A percentile compares a stretch with the other conserved stretches of the same genome.
Evolutionary conservation across 192 early-diverging fungal species (phyloP).

Genomic region (Linnemannia zychae): DNA sequence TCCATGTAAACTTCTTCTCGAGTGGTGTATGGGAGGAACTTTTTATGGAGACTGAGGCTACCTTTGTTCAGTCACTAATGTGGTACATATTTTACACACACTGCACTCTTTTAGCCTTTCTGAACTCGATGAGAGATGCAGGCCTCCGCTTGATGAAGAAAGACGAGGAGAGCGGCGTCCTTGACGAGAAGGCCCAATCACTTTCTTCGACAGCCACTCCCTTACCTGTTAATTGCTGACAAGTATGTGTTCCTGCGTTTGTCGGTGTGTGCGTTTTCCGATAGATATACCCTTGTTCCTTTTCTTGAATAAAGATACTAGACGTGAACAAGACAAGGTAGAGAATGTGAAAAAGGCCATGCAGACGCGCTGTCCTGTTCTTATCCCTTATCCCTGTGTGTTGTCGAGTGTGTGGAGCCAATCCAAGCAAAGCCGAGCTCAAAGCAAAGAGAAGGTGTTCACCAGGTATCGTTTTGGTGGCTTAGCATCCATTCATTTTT

Average conservation of each 20-base stretch:
- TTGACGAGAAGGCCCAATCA: slow-evolving; percentile 22
- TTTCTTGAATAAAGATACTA: not conserved
- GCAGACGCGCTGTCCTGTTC: not conserved
- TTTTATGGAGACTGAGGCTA: not conserved
- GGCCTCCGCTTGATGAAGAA: slow-evolving; percentile 39
- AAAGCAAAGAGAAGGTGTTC: too few relatives aligned
- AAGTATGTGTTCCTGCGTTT: not conserved
- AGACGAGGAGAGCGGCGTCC: not conserved
- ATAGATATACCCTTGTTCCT: not conserved
- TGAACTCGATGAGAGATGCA: slow-evolving; percentile 31
- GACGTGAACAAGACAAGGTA: not conserved
- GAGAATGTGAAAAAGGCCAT: not conserved
- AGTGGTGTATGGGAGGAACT: not conserved
- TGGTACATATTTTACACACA: not conserved
- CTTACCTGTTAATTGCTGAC: slow-evolving; percentile 20
- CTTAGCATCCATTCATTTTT: not conserved
- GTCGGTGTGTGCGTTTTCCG: not conserved
- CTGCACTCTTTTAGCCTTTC: slow-evolving; percentile 10
- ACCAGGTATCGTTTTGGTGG: not conserved
- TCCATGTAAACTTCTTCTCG: slow-evolving; percentile 28
- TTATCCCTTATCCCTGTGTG: not conserved
- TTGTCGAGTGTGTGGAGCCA: too few relatives aligned
- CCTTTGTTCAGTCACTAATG: not conserved
- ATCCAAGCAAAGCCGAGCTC: too few relatives aligned
- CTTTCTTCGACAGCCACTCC: not conserved